Evolutionary conservation across 768 basidiomycete species (phyloP).

Genomic region (Macrolepiota albuminosa): DNA sequence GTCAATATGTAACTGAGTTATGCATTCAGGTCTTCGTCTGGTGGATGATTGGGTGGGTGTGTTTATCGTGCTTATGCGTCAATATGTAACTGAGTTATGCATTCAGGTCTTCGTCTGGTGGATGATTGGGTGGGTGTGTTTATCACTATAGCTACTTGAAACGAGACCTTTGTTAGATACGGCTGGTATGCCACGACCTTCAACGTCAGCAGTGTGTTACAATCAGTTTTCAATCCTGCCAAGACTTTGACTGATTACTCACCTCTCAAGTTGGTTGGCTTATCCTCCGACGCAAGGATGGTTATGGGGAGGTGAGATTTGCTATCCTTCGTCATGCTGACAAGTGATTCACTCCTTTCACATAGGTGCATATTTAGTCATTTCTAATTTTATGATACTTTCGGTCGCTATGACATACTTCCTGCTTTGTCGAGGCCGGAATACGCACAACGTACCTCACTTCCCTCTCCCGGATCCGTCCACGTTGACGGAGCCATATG

Average conservation of each 20-base stretch:
- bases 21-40: constrained; percentile 21
- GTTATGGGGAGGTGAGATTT: constrained; percentile 20
- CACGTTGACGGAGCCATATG: constrained; percentile 33
- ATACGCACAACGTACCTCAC: constrained; percentile 25
- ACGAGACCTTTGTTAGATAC: constrained; percentile 18
- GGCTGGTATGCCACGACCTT: constrained; percentile 30
- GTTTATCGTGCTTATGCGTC: too few relatives aligned
- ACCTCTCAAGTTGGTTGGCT: constrained; percentile 25
- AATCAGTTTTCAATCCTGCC: neutral
- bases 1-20: constrained; percentile 10
- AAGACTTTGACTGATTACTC: neutral
- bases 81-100: constrained; percentile 12
- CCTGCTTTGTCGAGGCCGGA: constrained; percentile 28
- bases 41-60: constrained; percentile 22
- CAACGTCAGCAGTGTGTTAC: constrained; percentile 25
- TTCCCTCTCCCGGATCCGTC: constrained; percentile 28
- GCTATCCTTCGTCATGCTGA: neutral
- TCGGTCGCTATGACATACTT: constrained; percentile 26
- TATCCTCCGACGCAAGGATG: constrained; percentile 17
- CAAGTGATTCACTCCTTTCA: neutral
- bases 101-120: constrained; percentile 21
- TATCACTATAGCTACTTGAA: neutral
- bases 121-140: constrained; percentile 21
- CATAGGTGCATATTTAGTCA: constrained; percentile 26
- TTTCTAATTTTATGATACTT: constrained; percentile 22